Evolutionary conservation across 768 basidiomycete species (phyloP).

Genomic region (Pisolithus tinctorius): DNA sequence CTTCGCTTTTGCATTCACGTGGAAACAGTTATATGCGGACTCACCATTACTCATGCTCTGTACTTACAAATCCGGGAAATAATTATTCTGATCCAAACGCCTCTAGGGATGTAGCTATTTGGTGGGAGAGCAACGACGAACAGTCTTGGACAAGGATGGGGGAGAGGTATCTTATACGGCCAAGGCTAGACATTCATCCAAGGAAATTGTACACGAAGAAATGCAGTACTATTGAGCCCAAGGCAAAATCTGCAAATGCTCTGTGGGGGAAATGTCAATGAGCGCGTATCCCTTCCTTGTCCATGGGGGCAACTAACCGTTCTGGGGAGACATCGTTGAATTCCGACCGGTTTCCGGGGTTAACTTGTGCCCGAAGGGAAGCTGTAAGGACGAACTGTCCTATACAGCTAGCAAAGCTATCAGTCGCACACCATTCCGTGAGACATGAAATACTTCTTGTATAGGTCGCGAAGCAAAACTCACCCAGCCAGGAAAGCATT

Average conservation of each 20-base stretch:
- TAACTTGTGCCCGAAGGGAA: constrained; percentile 86
- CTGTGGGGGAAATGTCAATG: constrained; percentile 34
- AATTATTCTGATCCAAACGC: too few relatives aligned
- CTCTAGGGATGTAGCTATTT: too few relatives aligned
- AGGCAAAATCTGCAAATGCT: constrained; percentile 93
- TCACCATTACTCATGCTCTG: too few relatives aligned
- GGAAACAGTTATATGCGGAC: too few relatives aligned
- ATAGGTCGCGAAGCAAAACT: constrained; percentile 20
- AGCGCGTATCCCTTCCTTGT: neutral
- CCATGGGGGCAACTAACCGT: constrained; percentile 46
- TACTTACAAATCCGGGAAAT: too few relatives aligned
- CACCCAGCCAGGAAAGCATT: constrained; percentile 97
- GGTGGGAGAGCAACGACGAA: too few relatives aligned
- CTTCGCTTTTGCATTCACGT: too few relatives aligned
- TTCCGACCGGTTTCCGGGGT: constrained; percentile 71
- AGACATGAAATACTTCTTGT: constrained; percentile 2
- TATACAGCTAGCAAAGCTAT: constrained; percentile 84
- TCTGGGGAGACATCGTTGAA: constrained; percentile 94
- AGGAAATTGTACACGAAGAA: constrained; percentile 99
- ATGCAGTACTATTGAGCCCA: constrained; percentile 93
- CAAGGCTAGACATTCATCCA: constrained; percentile 42
- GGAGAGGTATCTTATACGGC: too few relatives aligned
- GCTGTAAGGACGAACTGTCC: constrained; percentile 97
- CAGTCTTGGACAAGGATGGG: too few relatives aligned
- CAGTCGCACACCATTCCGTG: neutral